Base-by-base conservation (phyloP, 805 yeast species). In the Starmerella stellata region DNA sequence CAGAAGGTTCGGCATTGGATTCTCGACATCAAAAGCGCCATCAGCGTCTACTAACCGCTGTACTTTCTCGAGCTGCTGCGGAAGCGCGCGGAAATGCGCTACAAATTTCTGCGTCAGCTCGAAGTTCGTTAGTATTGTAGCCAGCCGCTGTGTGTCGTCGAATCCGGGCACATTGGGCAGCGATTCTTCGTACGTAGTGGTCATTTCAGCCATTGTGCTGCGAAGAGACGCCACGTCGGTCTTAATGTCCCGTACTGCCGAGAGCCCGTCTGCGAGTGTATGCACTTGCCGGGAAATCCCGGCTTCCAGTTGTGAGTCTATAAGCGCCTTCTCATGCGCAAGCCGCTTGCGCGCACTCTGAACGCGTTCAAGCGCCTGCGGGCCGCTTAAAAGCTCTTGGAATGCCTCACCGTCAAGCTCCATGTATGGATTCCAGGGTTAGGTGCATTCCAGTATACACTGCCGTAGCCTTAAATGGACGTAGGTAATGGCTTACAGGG, bases 261-360 rank as follows among this genome's bases (percentile, higher is more conserved):
- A 42, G 54, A 62, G 39, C 25, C 58, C 48, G 54, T 46, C 60
- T 46, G 70, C 58, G 1, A 78, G 68, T 7, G 69, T 58, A 34
- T 70, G 74, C 41, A 72, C 68, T 47, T 74, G 81, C 30, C 66
- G 66, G 51, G 70, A 72, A n/a, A 81, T 70, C 37, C 76, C 78
- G 30, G 77, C 59, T 49, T 70, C 72, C 45, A 87, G 62, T 52
- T 82, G 87, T 35, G 75, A 64, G 48, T 81, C 94, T 11, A 82
- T 62, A 3, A 78, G 67, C 0, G 76, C 66, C 54, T 79, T 80
- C 52, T 87, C 94, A 45, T 62, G 55, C 30, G 42, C 48, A 18
- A 62, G 49, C 35, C 55, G 54, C 38, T 52, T 54, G 30, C 57
- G 58, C 30, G 58, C 46, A 4, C 49, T 50, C 7, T 54, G 45